Evolutionary conservation across 345 rosid genomes (phyloP).

Genomic region (Eucalyptus tenuipes): DNA sequence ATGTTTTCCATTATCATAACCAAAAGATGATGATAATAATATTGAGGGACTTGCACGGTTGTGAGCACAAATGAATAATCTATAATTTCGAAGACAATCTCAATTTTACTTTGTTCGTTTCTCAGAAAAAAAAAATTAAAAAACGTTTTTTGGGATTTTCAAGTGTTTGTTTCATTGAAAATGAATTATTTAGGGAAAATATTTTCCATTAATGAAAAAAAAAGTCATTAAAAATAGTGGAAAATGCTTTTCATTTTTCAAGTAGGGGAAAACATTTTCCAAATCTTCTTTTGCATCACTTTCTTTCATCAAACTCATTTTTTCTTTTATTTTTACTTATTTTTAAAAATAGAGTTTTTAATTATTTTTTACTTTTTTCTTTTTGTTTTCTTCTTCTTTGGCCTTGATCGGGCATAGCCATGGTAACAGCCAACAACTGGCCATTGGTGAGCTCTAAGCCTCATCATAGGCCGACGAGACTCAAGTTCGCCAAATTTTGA

Average conservation of each 20-base stretch:
- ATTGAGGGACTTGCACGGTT: neutral
- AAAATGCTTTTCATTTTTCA: too few species aligned
- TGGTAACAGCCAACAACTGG: rapidly evolving
- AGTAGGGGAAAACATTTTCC: too few species aligned
- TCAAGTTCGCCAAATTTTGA: too few species aligned
- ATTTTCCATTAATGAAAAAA: too few species aligned
- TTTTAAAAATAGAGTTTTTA: too few species aligned
- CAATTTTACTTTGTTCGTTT: neutral
- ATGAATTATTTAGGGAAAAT: rapidly evolving
- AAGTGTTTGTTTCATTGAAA: rapidly evolving
- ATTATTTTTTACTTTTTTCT: too few species aligned
- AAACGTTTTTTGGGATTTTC: rapidly evolving
- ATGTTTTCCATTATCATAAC: neutral
- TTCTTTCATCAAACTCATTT: too few species aligned
- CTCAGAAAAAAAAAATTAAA: rapidly evolving
- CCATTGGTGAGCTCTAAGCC: too few species aligned
- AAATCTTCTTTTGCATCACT: too few species aligned
- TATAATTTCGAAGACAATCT: neutral
- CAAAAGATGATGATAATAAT: neutral
- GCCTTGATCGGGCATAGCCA: rapidly evolving
- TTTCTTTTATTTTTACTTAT: too few species aligned
- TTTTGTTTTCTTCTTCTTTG: too few species aligned
- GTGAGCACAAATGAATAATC: neutral
- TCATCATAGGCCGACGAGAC: rapidly evolving
- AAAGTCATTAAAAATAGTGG: too few species aligned